These are phyloP conservation scores for Globisporangium paroecandrum DNA, from an alignment of 352 stramenopile species.

Conservation along the genomic window DNA sequence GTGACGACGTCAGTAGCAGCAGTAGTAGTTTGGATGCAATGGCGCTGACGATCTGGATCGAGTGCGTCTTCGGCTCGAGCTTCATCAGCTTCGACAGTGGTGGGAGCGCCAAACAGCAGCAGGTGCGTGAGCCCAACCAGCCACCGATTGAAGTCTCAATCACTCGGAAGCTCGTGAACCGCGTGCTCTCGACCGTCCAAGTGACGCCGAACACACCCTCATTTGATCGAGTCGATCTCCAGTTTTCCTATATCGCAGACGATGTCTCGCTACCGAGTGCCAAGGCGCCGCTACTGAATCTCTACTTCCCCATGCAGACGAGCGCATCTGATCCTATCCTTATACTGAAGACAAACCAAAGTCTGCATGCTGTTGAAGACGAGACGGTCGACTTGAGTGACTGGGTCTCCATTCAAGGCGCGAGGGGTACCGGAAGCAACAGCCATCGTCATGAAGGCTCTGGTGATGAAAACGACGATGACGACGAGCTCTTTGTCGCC, in stretches of 20 bases:
- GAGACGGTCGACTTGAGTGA: not conserved
- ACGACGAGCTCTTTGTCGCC: constrained; percentile 7
- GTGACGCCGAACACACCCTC: constrained; percentile 7
- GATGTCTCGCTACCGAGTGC: not conserved
- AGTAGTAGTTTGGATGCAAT: not conserved
- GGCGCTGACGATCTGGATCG: constrained; percentile 8
- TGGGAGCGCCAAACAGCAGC: not conserved
- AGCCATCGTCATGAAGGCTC: not conserved
- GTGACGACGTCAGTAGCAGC: not conserved
- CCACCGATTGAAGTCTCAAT: not conserved
- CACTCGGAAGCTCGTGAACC: constrained; percentile 8
- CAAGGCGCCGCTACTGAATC: not conserved
- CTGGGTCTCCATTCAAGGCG: constrained; percentile 5
- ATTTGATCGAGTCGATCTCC: constrained; percentile 9
- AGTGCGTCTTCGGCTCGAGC: constrained; percentile 8
- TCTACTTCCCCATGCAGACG: constrained; percentile 8
- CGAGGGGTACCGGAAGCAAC: not conserved
- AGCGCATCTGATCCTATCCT: not conserved
- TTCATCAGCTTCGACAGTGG: constrained; percentile 1
- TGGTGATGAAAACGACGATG: not conserved
- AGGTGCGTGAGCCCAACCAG: constrained; percentile 10
- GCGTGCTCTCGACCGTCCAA: constrained; percentile 12
- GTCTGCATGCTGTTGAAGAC: constrained; percentile 4
- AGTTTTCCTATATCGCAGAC: not conserved
- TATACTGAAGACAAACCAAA: not conserved